Base-by-base conservation (phyloP, 176 grass and related monocot genomes). In the Aegilops tauschii region DNA sequence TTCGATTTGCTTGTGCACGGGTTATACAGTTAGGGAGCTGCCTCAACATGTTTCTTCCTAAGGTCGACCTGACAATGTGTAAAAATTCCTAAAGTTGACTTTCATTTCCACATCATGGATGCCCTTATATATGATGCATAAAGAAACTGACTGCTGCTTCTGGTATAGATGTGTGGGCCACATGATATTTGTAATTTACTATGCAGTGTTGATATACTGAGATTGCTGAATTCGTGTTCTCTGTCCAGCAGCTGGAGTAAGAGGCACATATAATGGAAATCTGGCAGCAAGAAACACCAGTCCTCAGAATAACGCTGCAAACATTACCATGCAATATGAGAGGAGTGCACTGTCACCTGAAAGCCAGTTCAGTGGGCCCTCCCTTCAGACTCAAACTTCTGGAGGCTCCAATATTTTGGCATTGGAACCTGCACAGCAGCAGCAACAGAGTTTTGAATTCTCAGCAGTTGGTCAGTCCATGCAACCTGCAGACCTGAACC, bases 401-500 rank as follows among this genome's bases (percentile, higher is more conserved):
- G 87, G 84, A 87, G 89, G 85, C 27, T 85, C 92, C 52, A 90
- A 82, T 29, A 84, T 90, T 65, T 73, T 93, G 81, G 94, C 90
- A 86, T 40, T 97, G 23, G 89, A 77, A 61, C 92, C 79, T 73
- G 21, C 77, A 31, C 87, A 87, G 62, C 92, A 93, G 47, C 67
- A 83, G 18, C 88, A 91, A 13, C 69, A 90, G 74, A 83, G 85
- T 84, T 93, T 88, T 82, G 88, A 88, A 82, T 82, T 92, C 65
- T 83, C 88, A 56, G 79, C 81, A 66, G 42, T 88, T 3, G 86
- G 79, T 16, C 90, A 79, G 44, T 62, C 93, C 64, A n/a, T 87
- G 47, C 84, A 90, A 58, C 45, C 86, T 13, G 14, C 89, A 79
- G 65, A 40, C 64, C 21, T 78, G 42, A 86, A 66, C 73, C 56